A percentile compares a stretch with the other conserved stretches of the same genome.
Conservation (phyloP, 306 rosid species). For the Prunus dulcis region DNA sequence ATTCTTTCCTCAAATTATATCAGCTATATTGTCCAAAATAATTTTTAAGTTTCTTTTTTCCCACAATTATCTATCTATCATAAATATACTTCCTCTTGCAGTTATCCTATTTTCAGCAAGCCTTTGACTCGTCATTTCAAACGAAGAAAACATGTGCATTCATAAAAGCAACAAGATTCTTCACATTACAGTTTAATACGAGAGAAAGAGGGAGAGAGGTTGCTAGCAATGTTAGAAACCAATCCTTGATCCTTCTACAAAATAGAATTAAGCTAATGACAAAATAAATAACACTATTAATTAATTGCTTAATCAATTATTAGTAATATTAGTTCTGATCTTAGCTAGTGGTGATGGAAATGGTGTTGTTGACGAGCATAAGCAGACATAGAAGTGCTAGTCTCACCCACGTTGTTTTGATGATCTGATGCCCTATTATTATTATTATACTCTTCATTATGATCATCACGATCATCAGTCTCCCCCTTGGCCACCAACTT, state of each 20-base stretch:
- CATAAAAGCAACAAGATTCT: background rate
- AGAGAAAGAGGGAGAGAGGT: no score
- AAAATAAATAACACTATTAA: background rate
- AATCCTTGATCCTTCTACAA: no score
- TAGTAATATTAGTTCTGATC: no score
- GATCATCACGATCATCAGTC: slow-evolving; percentile 24
- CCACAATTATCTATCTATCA: background rate
- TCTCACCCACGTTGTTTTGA: slow-evolving; percentile 53
- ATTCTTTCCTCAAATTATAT: background rate
- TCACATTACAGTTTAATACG: background rate
- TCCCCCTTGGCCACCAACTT: slow-evolving; percentile 64
- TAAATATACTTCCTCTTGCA: background rate
- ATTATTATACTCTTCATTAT: background rate
- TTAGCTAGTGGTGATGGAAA: slow-evolving; percentile 38
- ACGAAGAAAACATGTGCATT: background rate
- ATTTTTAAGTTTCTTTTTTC: background rate
- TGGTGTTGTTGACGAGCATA: slow-evolving; percentile 25
- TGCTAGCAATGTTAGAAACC: no score
- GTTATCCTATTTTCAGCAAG: background rate
- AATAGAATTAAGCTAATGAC: background rate
- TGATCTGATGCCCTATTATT: slow-evolving; percentile 43
- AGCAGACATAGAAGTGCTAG: slow-evolving; percentile 49
- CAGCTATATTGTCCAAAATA: background rate
- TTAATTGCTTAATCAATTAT: background rate
- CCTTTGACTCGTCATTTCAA: background rate